Evolutionary conservation across 768 basidiomycete species (phyloP), one percentile per base, ranked within the genome.

Genomic region (Tricholoma sp.): DNA sequence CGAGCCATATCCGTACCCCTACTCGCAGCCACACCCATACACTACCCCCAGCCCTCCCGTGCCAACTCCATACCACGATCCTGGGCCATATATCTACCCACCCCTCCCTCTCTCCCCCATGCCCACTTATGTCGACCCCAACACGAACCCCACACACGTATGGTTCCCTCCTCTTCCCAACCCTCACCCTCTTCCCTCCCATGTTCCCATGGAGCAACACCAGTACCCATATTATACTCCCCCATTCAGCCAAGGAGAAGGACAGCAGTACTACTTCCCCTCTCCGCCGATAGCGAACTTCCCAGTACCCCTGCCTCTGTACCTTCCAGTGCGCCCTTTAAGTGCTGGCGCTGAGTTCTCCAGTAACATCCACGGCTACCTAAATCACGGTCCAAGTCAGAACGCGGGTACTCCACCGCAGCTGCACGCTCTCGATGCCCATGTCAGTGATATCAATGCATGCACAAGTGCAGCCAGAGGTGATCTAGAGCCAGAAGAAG

Each of bases 401-500:
- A 53, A 12, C 63, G 58, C 55, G 62, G 62, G 57, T 61, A 55
- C 42, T 60, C 58, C 42, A 56, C 31, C 57, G 1, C 34, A 56
- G 6, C 61, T 58, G 15, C 29, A 6, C 6, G 28, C 47, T 7
- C 5, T 17, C 6, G 47, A 47, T 17, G 24, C 24, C 24, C 20
- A 15, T 15, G 29, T 24, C 6, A 24, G 24, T 24, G 20, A 18
- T 44, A 42, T 42, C 17, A 37, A 15, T 13, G n/a, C 13, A 2
- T 4, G n/a, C 17, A 12, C 11, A 11, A 44, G n/a, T 12, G 24
- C 24, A 24, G 24, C 24, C 24, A 24, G 24, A 24, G 20, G 47
- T n/a, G 29, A 11, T 33, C 11, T 15, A 18, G 79, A 78, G 48
- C 70, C 75, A 4, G 77, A 83, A 68, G 81, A 81, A 61, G 82